phyloP scores from a whole-genome alignment of 768 basidiomycete species.

The Suillus paluster region DNA sequence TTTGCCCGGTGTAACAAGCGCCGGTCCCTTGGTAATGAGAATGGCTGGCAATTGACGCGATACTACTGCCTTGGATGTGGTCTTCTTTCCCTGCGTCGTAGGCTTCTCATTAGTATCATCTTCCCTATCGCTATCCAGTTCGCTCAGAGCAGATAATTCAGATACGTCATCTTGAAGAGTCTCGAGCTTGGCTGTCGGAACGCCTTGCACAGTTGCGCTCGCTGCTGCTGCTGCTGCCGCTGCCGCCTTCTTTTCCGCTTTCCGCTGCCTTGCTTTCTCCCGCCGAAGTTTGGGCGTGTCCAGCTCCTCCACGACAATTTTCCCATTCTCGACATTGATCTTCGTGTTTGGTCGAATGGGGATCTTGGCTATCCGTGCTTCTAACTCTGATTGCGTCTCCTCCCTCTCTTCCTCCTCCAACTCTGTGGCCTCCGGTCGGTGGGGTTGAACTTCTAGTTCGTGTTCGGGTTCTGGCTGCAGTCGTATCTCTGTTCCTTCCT shows the following conservation, averaged over 20 bases:
- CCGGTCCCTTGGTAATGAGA: slow-evolving; percentile 28
- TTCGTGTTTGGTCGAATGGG: slow-evolving; percentile 35
- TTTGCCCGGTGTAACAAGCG: slow-evolving; percentile 38
- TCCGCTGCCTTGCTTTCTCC: slow-evolving; percentile 55
- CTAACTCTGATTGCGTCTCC: slow-evolving; percentile 21
- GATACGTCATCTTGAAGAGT: slow-evolving; percentile 37
- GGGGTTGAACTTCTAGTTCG: slow-evolving; percentile 7
- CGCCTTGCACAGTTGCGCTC: not conserved
- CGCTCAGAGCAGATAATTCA: slow-evolving; percentile 51
- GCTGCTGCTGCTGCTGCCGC: slow-evolving; percentile 17
- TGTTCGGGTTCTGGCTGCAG: not conserved
- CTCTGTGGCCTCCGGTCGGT: not conserved
- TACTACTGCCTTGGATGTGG: slow-evolving; percentile 8
- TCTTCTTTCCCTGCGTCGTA: slow-evolving; percentile 8
- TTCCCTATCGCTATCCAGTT: slow-evolving; percentile 40
- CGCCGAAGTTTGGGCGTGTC: slow-evolving; percentile 73
- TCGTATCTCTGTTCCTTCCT: not conserved
- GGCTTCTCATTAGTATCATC: slow-evolving; percentile 19
- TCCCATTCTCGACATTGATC: slow-evolving; percentile 44
- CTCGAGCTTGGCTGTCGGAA: slow-evolving; percentile 10
- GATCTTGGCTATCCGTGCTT: slow-evolving; percentile 32
- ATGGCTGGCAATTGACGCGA: slow-evolving; percentile 13
- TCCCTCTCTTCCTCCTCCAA: slow-evolving; percentile 6
- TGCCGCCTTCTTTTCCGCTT: slow-evolving; percentile 45
- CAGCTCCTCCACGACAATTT: slow-evolving; percentile 68